A percentile compares a stretch with the other conserved stretches of the same genome.
phyloP scores from a whole-genome alignment of 2,329 filamentous ascomycete genomes.

The Paraphoma sp. region DNA sequence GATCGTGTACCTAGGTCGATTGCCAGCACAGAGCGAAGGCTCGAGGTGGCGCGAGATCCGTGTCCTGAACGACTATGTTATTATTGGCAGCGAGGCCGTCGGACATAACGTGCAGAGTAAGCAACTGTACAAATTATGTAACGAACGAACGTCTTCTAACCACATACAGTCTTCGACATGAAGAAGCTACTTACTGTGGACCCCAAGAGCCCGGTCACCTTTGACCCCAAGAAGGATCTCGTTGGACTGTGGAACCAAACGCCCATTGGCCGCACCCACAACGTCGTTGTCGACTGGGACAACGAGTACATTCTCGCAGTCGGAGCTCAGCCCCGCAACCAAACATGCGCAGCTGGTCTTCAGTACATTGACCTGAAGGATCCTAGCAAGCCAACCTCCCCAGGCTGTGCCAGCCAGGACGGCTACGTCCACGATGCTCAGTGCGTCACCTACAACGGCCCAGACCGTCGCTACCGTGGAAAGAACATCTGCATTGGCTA shows the following conservation, averaged over 20 bases:
- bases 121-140: conserved; percentile 62
- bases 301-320: conserved; percentile 44
- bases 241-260: conserved; percentile 31
- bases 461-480: conserved; percentile 56
- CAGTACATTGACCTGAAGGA: conserved; percentile 66
- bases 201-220: conserved; percentile 37
- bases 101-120: conserved; percentile 59
- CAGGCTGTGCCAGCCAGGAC: conserved; percentile 60
- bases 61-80: conserved; percentile 52
- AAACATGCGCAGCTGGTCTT: conserved; percentile 58
- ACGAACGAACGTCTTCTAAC: conserved; percentile 28
- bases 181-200: conserved; percentile 52
- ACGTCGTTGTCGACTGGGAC: conserved; percentile 45
- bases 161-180: conserved; percentile 48
- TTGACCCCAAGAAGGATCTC: conserved; percentile 38
- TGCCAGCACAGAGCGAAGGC: conserved; percentile 53
- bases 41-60: conserved; percentile 62
- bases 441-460: conserved; percentile 62
- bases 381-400: conserved; percentile 58
- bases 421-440: conserved; percentile 69
- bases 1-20: conserved; percentile 59
- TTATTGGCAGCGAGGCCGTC: conserved; percentile 53
- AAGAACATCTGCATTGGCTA: conserved; percentile 64
- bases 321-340: conserved; percentile 40
- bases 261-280: conserved; percentile 47